phyloP scores from a whole-genome alignment of 805 yeast species.

The Ogataea nitratoaversa region DNA sequence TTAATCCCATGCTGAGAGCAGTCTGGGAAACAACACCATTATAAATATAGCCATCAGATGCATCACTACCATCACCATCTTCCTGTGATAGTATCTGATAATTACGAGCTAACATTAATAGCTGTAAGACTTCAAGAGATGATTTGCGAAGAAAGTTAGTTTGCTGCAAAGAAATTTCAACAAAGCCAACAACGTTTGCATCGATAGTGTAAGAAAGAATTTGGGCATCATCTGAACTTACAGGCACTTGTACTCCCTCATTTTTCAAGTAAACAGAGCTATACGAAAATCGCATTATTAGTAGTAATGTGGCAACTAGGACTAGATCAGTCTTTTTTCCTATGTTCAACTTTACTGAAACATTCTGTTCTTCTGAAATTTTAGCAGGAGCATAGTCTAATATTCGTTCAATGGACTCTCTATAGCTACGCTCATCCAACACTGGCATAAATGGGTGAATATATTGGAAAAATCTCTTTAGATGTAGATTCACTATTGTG shows the following conservation, averaged over 20 bases:
- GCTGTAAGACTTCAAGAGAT: slow-evolving; percentile 40
- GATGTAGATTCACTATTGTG: slow-evolving; percentile 33
- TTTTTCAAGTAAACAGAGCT: slow-evolving; percentile 17
- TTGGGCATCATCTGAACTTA: slow-evolving; percentile 17
- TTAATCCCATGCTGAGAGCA: slow-evolving; percentile 42
- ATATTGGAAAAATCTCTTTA: slow-evolving; percentile 34
- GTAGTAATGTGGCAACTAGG: slow-evolving; percentile 23
- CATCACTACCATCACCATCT: slow-evolving; percentile 46
- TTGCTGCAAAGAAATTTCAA: slow-evolving; percentile 36
- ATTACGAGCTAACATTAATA: slow-evolving; percentile 34
- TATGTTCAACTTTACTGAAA: slow-evolving; percentile 4
- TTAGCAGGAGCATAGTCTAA: slow-evolving; percentile 14
- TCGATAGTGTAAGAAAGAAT: slow-evolving; percentile 37
- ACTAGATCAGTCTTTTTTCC: slow-evolving; percentile 18
- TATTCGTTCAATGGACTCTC: slow-evolving; percentile 30
- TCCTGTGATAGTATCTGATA: slow-evolving; percentile 44
- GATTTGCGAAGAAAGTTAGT: slow-evolving; percentile 36
- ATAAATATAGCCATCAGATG: slow-evolving; percentile 36
- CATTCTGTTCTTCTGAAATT: background rate
- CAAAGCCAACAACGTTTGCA: slow-evolving; percentile 34
- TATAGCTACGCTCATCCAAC: slow-evolving; percentile 38
- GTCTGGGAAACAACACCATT: slow-evolving; percentile 35
- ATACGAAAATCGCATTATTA: slow-evolving; percentile 27
- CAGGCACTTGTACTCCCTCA: slow-evolving; percentile 8
- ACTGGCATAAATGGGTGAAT: slow-evolving; percentile 47